Conservation (phyloP, 805 yeast genomes). For the Lachancea sp. region DNA sequence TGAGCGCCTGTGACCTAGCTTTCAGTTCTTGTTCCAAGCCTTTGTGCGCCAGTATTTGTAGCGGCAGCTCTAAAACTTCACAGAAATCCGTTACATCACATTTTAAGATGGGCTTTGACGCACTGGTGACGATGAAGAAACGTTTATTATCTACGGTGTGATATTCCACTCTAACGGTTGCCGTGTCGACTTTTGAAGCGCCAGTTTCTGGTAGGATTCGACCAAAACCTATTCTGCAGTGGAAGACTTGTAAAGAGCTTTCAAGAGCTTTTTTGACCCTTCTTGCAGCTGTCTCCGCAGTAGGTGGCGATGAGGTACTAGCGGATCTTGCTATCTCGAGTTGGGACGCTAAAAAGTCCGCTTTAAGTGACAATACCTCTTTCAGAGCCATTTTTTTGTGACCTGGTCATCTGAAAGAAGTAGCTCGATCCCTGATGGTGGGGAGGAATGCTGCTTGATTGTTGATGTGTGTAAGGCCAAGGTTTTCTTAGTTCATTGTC, state of each 20-base stretch:
- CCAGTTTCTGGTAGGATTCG: neutral
- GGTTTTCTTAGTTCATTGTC: too few relatives aligned
- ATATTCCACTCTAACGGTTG: neutral
- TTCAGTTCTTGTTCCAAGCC: slow-evolving; percentile 2
- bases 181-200: neutral
- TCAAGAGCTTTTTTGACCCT: slow-evolving; percentile 1
- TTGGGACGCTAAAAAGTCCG: neutral
- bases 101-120: slow-evolving; percentile 3
- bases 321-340: neutral
- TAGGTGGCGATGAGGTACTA: neutral
- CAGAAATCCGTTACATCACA: slow-evolving; percentile 5
- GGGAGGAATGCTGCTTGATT: neutral
- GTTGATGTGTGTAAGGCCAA: too few relatives aligned
- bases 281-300: neutral
- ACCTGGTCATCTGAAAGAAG: neutral
- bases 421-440: too few relatives aligned
- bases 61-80: slow-evolving; percentile 1
- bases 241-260: neutral
- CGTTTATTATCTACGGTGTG: neutral
- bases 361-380: neutral
- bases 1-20: neutral
- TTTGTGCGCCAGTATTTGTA: slow-evolving; percentile 6
- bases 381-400: neutral
- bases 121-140: slow-evolving; percentile 2
- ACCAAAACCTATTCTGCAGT: neutral